Conservation (phyloP, 768 basidiomycete species). For the Sutorius australiensis region DNA sequence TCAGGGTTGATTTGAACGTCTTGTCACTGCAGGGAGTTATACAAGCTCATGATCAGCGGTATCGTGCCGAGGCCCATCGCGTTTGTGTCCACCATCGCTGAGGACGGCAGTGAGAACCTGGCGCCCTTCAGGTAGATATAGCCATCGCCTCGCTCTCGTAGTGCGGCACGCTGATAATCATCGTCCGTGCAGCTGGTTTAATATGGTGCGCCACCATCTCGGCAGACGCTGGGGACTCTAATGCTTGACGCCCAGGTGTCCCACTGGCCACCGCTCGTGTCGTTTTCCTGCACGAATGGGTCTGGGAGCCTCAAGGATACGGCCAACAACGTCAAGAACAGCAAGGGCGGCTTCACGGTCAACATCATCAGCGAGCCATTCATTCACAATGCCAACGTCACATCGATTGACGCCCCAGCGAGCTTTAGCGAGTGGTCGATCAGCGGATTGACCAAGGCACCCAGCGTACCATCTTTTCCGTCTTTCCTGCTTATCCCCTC, state of each 20-base stretch:
- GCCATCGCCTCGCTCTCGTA: not conserved
- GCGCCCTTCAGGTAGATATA: conserved; percentile 38
- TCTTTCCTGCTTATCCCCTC: not conserved
- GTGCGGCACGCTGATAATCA: conserved; percentile 4
- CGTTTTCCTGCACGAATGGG: conserved; percentile 28
- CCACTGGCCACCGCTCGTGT: conserved; percentile 33
- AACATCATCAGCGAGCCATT: conserved; percentile 56
- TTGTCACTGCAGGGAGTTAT: conserved; percentile 20
- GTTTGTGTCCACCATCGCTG: conserved; percentile 37
- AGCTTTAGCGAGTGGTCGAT: conserved; percentile 40
- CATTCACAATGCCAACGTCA: conserved; percentile 36
- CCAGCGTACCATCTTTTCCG: conserved; percentile 4
- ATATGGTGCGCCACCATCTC: conserved; percentile 14
- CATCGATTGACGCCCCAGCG: conserved; percentile 36
- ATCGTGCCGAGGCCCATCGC: conserved; percentile 45
- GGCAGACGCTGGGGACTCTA: too few species aligned
- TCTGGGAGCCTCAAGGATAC: conserved; percentile 40
- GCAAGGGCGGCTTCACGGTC: conserved; percentile 47
- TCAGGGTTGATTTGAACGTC: not conserved
- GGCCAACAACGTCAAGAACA: conserved; percentile 41
- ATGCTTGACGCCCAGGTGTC: conserved; percentile 15
- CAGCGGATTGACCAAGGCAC: conserved; percentile 40
- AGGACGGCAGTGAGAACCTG: conserved; percentile 37
- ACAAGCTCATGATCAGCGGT: conserved; percentile 36
- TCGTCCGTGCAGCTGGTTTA: conserved; percentile 25